Conservation (phyloP, 2,329 filamentous ascomycete species). For the Albophoma yamanashiensis region DNA sequence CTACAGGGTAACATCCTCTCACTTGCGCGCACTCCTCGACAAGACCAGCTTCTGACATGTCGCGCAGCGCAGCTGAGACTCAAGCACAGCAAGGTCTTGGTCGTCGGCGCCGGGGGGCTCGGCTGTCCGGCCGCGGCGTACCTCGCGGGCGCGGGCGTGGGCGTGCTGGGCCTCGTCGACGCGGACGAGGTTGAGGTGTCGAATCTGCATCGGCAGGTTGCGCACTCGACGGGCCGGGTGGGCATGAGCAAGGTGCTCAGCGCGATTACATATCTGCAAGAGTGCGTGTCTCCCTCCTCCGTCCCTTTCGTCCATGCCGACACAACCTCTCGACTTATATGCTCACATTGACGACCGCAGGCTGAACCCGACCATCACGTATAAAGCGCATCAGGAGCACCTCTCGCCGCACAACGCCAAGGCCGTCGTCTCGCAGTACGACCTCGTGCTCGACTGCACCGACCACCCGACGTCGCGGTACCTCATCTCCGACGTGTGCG, state of each 20-base stretch:
- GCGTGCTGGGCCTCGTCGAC: constrained; percentile 74
- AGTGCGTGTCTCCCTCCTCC: constrained; percentile 24
- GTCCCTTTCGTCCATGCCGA: background rate
- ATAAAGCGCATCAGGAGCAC: constrained; percentile 50
- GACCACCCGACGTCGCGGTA: constrained; percentile 89
- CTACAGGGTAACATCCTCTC: constrained; percentile 45
- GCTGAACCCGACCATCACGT: constrained; percentile 62
- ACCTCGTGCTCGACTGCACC: constrained; percentile 87
- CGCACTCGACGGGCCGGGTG: constrained; percentile 61
- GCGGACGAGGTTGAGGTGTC: constrained; percentile 80
- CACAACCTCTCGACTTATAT: background rate
- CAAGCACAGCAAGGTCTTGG: constrained; percentile 57
- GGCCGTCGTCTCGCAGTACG: constrained; percentile 57
- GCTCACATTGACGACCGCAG: constrained; percentile 23
- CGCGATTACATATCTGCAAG: constrained; percentile 47
- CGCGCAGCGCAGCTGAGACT: constrained; percentile 62
- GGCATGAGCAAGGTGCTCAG: constrained; percentile 75
- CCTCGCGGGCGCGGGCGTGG: constrained; percentile 79
- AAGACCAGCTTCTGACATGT: background rate
- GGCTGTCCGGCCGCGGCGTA: constrained; percentile 93
- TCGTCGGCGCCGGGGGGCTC: constrained; percentile 81
- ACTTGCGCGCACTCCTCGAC: background rate
- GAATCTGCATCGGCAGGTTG: constrained; percentile 86
- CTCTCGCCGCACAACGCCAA: constrained; percentile 60
- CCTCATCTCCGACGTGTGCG: constrained; percentile 81